These are phyloP conservation scores for Mycena amicta DNA, from an alignment of 768 basidiomycete species.

Conservation along the genomic window DNA sequence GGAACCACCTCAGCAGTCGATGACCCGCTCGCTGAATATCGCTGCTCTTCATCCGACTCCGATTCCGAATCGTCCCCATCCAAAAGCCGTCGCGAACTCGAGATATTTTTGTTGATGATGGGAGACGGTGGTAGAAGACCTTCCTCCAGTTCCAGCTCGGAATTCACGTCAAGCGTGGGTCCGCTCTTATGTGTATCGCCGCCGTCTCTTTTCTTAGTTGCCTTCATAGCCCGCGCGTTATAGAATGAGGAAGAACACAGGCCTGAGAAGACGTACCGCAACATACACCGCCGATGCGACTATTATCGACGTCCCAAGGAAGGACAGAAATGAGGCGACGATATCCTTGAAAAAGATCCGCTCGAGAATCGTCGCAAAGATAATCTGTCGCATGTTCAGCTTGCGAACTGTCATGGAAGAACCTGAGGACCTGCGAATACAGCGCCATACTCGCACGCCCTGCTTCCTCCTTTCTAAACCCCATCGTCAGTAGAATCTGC, in stretches of 20 bases:
- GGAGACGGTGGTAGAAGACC: neutral
- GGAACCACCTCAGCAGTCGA: neutral
- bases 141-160: neutral
- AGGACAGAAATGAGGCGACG: conserved; percentile 57
- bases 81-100: neutral
- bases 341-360: conserved; percentile 59
- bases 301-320: conserved; percentile 68
- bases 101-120: neutral
- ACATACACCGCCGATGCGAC: conserved; percentile 64
- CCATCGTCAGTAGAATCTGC: conserved; percentile 59
- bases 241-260: neutral
- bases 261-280: conserved; percentile 45
- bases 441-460: conserved; percentile 60
- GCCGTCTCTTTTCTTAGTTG: no score
- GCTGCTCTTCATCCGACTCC: neutral
- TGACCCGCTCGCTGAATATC: neutral
- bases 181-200: no score
- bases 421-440: conserved; percentile 49
- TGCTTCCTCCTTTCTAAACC: conserved; percentile 66
- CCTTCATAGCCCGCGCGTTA: no score
- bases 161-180: neutral
- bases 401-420: neutral
- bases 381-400: conserved; percentile 42
- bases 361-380: conserved; percentile 72
- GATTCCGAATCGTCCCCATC: neutral